Conservation (phyloP, 2,329 filamentous ascomycete species). For the Botryotinia convoluta region DNA sequence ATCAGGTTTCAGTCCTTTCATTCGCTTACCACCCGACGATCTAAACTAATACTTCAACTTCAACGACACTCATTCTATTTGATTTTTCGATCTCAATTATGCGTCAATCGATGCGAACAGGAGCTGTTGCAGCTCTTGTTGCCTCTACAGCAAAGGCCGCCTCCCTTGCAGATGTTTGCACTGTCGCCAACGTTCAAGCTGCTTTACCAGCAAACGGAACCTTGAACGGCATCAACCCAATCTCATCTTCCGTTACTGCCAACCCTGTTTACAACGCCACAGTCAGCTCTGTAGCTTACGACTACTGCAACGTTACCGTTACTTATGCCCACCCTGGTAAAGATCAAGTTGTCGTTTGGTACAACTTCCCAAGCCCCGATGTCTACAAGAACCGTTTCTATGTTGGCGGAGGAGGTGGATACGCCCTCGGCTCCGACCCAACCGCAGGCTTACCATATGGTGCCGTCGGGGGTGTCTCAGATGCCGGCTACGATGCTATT, state of each 20-base stretch:
- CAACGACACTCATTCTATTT: background rate
- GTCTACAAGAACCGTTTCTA: conserved; percentile 47
- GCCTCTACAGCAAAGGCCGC: conserved; percentile 6
- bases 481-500: conserved; percentile 51
- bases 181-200: background rate
- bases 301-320: conserved; percentile 48
- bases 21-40: background rate
- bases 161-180: conserved; percentile 3
- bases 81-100: background rate
- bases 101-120: background rate
- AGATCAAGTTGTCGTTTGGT: conserved; percentile 41
- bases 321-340: conserved; percentile 46
- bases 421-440: conserved; percentile 40
- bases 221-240: conserved; percentile 24
- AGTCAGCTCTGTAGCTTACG: conserved; percentile 35
- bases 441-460: conserved; percentile 46
- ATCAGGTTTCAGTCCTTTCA: background rate
- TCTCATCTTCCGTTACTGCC: conserved; percentile 41
- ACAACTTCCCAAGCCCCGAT: conserved; percentile 45
- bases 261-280: conserved; percentile 40
- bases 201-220: conserved; percentile 11
- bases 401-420: conserved; percentile 47
- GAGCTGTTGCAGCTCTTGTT: conserved; percentile 24
- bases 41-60: background rate
- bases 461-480: conserved; percentile 48